phyloP scores from a whole-genome alignment of 78 protist species.

The Speleostelium caveatum region DNA sequence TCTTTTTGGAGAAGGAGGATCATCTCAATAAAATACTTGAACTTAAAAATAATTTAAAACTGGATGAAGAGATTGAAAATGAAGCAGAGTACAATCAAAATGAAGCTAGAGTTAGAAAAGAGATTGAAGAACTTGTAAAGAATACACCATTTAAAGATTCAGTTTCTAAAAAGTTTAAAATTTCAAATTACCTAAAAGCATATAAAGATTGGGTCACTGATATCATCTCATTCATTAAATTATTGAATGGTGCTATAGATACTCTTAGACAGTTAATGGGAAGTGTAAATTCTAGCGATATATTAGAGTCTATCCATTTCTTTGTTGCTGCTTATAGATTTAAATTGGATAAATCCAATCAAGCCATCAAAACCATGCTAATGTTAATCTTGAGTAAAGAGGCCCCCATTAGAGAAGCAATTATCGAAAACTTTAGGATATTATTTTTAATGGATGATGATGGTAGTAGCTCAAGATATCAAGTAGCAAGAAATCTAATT shows the following conservation, averaged over 20 bases:
- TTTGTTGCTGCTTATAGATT: conserved; percentile 13
- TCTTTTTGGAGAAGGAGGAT: neutral
- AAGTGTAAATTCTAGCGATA: conserved; percentile 51
- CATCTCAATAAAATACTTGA: neutral
- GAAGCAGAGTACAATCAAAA: neutral
- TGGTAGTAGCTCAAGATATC: neutral
- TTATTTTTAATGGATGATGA: neutral
- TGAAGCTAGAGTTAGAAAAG: neutral
- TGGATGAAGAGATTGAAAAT: neutral
- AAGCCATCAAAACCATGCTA: conserved; percentile 1
- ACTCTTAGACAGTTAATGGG: conserved; percentile 47
- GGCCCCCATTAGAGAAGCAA: conserved; percentile 10
- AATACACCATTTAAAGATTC: neutral
- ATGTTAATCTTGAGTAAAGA: conserved; percentile 11
- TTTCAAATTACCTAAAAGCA: neutral
- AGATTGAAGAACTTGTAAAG: neutral
- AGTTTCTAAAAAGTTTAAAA: too few relatives aligned
- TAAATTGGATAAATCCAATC: neutral
- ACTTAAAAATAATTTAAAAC: neutral
- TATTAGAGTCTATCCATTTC: conserved; percentile 56
- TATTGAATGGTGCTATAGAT: conserved; percentile 6
- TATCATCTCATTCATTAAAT: conserved; percentile 26
- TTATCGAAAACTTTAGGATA: conserved; percentile 32
- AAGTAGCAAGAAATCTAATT: conserved; percentile 20
- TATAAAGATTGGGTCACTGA: conserved; percentile 6